phyloP scores from a whole-genome alignment of 2,329 filamentous ascomycete genomes.

The Diaporthe eres region DNA sequence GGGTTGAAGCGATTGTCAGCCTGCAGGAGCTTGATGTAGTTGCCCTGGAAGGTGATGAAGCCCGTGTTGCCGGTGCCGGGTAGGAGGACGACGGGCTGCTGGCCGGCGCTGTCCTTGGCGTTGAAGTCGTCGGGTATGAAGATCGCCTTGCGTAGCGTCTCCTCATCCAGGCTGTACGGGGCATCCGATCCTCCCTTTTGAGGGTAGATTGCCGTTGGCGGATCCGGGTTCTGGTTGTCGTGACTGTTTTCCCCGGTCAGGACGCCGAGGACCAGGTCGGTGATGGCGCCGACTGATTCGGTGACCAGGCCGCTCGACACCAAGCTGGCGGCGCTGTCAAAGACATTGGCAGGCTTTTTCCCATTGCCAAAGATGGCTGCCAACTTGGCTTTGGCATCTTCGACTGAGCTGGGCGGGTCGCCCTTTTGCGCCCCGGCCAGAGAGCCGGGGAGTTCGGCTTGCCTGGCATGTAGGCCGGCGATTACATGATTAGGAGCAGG shows the following conservation, averaged over 20 bases:
- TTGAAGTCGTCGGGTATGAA: conserved; percentile 15
- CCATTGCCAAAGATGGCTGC: neutral
- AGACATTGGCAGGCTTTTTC: neutral
- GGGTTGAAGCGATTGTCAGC: conserved; percentile 1
- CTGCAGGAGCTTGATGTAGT: conserved; percentile 22
- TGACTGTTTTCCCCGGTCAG: conserved; percentile 14
- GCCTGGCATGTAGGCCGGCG: neutral
- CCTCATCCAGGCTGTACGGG: conserved; percentile 2
- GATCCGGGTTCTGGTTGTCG: conserved; percentile 14
- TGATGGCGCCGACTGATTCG: neutral
- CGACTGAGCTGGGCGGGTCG: neutral
- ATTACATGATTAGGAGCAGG: neutral
- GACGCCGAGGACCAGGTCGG: neutral
- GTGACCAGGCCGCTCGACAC: conserved; percentile 4
- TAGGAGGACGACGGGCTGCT: neutral
- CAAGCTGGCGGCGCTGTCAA: neutral
- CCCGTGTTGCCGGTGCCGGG: conserved; percentile 25
- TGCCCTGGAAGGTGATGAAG: conserved; percentile 24
- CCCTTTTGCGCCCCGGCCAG: conserved; percentile 7
- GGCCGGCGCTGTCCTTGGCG: neutral
- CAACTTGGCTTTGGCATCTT: conserved; percentile 7
- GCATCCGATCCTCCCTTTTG: neutral
- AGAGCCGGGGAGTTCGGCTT: neutral
- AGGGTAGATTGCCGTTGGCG: conserved; percentile 1
- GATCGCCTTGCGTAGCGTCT: conserved; percentile 2